Evolutionary conservation across 768 basidiomycete species (phyloP).

Genomic region (Amanita jacksonii): DNA sequence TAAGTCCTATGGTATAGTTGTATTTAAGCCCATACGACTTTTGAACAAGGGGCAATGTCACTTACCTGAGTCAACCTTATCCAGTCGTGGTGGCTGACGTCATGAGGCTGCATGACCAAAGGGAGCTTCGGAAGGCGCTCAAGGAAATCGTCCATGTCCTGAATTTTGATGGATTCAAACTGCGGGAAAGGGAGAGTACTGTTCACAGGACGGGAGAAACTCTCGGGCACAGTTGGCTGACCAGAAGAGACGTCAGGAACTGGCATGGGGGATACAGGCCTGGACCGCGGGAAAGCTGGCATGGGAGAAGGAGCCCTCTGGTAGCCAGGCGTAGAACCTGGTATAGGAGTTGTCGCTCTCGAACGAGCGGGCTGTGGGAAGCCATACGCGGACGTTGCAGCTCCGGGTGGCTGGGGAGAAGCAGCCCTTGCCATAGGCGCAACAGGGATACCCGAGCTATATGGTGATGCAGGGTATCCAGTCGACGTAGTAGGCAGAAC

Average conservation of each 20-base stretch:
- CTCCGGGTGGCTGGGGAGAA: slow-evolving; percentile 46
- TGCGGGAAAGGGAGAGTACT: slow-evolving; percentile 55
- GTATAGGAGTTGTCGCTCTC: slow-evolving; percentile 47
- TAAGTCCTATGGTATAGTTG: slow-evolving; percentile 52
- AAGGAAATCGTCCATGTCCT: slow-evolving; percentile 69
- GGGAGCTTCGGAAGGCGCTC: slow-evolving; percentile 67
- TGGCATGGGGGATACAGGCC: slow-evolving; percentile 48
- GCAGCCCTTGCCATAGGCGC: slow-evolving; percentile 30
- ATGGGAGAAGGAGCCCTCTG: slow-evolving; percentile 14
- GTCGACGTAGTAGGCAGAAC: slow-evolving; percentile 19
- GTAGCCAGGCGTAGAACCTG: slow-evolving; percentile 36
- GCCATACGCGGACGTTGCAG: slow-evolving; percentile 49
- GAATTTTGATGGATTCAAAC: slow-evolving; percentile 62
- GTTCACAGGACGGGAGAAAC: slow-evolving; percentile 67
- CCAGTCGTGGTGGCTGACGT: slow-evolving; percentile 76
- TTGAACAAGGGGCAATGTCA: neutral
- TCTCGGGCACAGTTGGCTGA: slow-evolving; percentile 55
- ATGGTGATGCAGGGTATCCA: slow-evolving; percentile 25
- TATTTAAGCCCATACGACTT: too few species aligned
- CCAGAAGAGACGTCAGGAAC: slow-evolving; percentile 21
- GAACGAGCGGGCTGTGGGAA: slow-evolving; percentile 32
- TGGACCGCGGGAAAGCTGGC: slow-evolving; percentile 19
- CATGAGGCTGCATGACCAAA: slow-evolving; percentile 58
- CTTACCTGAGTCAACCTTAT: slow-evolving; percentile 63
- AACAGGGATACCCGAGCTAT: slow-evolving; percentile 17